Conservation (phyloP, 371 early-diverging fungal genomes). For the Entomophthora muscae region DNA sequence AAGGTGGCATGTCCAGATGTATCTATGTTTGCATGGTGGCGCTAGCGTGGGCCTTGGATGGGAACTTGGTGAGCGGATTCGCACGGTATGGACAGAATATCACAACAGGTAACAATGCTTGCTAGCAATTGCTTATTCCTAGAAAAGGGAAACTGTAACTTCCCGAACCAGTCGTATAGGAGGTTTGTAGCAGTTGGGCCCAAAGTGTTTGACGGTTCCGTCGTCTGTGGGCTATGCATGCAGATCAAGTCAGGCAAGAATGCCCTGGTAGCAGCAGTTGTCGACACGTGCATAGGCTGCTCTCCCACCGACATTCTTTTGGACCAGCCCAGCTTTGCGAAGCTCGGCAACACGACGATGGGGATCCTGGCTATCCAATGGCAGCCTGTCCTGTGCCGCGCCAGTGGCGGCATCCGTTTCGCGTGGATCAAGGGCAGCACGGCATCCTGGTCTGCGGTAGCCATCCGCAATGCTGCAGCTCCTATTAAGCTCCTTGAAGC, state of each 20-base stretch:
- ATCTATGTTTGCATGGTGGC: no score
- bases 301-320: neutral
- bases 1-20: no score
- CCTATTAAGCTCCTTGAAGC: neutral
- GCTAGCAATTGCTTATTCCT: neutral
- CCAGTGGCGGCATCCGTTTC: neutral
- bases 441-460: neutral
- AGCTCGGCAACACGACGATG: neutral
- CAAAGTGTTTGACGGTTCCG: neutral
- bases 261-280: neutral
- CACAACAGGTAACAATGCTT: neutral
- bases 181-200: neutral
- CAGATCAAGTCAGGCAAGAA: neutral
- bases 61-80: no score
- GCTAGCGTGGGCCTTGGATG: no score
- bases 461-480: neutral
- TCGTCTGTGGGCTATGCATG: neutral
- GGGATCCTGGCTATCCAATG: neutral
- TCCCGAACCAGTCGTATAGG: neutral
- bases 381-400: neutral
- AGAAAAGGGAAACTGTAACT: neutral
- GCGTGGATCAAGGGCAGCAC: neutral
- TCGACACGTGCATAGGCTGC: neutral
- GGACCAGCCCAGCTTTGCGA: neutral
- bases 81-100: neutral